A percentile compares a stretch with the other conserved stretches of the same genome.
These are phyloP conservation scores for Fraxinus sp. DNA, from an alignment of 305 asterid genomes.

Conservation along the genomic window DNA sequence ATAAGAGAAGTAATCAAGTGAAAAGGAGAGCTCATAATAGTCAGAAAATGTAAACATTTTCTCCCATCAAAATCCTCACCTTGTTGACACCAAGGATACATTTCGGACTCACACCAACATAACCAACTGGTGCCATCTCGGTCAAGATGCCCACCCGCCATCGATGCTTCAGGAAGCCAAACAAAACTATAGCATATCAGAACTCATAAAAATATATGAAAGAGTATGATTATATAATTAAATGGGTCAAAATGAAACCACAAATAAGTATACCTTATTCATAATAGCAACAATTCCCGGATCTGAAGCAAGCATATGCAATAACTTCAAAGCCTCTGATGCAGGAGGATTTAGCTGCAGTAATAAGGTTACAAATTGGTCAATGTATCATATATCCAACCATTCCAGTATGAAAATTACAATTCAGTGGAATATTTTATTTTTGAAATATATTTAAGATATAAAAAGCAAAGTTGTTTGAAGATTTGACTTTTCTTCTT, in stretches of 20 bases:
- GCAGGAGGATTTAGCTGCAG: conserved; percentile 85
- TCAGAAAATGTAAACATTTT: neutral
- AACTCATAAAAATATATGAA: neutral
- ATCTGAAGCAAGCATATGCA: conserved; percentile 98
- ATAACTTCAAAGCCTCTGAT: conserved; percentile 66
- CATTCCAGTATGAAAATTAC: neutral
- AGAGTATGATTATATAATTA: conserved; percentile 7
- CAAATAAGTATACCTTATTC: conserved; percentile 64
- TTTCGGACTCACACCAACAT: conserved; percentile 82
- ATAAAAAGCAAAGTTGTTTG: neutral
- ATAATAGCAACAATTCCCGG: conserved; percentile 92
- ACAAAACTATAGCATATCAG: conserved; percentile 27
- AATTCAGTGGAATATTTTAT: neutral
- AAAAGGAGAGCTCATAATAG: neutral
- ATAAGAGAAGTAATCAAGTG: neutral
- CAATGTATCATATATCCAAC: neutral
- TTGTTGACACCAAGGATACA: conserved; percentile 91
- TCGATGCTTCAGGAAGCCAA: conserved; percentile 61
- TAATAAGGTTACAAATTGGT: conserved; percentile 20
- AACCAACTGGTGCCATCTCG: conserved; percentile 95
- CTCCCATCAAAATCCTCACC: conserved; percentile 42
- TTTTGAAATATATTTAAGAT: neutral
- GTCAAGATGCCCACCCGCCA: conserved; percentile 93
- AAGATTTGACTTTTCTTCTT: neutral
- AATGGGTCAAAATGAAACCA: conserved; percentile 16